phyloP scores from a whole-genome alignment of 257 asterid species.

The Solanum acaule region DNA sequence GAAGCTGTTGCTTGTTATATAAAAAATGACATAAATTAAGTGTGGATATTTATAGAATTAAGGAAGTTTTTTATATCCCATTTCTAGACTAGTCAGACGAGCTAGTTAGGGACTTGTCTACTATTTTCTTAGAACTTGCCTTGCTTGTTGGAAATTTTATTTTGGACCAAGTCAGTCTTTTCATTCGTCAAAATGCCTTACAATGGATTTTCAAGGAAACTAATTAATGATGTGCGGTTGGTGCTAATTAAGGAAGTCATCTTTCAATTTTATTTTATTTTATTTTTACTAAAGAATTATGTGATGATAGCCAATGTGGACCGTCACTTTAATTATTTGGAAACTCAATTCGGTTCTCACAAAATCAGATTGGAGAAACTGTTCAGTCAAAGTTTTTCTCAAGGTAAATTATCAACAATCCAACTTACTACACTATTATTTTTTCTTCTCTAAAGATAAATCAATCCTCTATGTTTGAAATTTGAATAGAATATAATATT shows the following conservation, averaged over 20 bases:
- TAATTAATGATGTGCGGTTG: neutral
- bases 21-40: neutral
- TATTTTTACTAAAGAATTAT: neutral
- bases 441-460: neutral
- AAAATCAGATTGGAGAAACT: neutral
- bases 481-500: neutral
- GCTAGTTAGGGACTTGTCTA: neutral
- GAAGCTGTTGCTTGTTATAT: neutral
- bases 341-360: neutral
- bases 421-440: too few species aligned
- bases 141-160: neutral
- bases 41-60: neutral
- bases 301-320: neutral
- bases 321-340: neutral
- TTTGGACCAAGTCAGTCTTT: neutral
- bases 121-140: neutral
- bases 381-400: neutral
- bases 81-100: neutral
- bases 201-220: neutral
- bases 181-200: neutral
- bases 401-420: neutral
- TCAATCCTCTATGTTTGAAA: neutral
- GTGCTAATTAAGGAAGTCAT: neutral
- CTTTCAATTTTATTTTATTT: neutral
- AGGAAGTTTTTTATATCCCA: neutral